phyloP scores from a whole-genome alignment of 2,329 filamentous ascomycete genomes.

The Fusarium metavorans region DNA sequence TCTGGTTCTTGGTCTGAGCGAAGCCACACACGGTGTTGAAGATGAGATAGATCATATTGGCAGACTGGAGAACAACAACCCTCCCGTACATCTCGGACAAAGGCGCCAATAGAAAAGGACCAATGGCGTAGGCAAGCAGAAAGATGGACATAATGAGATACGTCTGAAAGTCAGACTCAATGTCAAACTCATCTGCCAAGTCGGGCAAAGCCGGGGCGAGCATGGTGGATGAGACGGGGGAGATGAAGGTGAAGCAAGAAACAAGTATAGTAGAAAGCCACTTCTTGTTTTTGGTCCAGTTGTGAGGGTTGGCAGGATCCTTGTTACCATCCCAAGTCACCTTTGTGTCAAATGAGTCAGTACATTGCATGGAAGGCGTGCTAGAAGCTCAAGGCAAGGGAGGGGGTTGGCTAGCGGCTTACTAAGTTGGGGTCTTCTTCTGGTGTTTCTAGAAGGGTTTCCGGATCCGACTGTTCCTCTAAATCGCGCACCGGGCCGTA shows the following conservation, averaged over 20 bases:
- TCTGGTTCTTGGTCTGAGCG: conserved; percentile 57
- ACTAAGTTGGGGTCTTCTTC: conserved; percentile 42
- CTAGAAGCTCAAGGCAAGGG: neutral
- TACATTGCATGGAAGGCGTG: neutral
- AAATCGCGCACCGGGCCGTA: conserved; percentile 6
- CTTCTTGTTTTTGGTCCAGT: conserved; percentile 58
- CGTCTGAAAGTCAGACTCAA: conserved; percentile 55
- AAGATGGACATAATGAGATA: conserved; percentile 70
- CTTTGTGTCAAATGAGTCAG: conserved; percentile 31
- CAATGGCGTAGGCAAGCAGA: conserved; percentile 67
- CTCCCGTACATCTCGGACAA: conserved; percentile 65
- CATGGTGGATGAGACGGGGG: conserved; percentile 65
- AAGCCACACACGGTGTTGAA: conserved; percentile 67
- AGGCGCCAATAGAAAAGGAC: conserved; percentile 64
- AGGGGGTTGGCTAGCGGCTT: neutral
- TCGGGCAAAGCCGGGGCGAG: conserved; percentile 60
- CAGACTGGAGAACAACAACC: conserved; percentile 56
- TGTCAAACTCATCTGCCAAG: conserved; percentile 59
- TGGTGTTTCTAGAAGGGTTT: conserved; percentile 1
- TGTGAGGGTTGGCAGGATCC: conserved; percentile 55
- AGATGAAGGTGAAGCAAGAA: conserved; percentile 64
- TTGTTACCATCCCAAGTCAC: conserved; percentile 59
- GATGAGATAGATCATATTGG: conserved; percentile 64
- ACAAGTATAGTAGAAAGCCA: conserved; percentile 52
- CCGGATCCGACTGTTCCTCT: conserved; percentile 20